Evolutionary conservation across 208 protist genomes (phyloP), one percentile per base, ranked within the genome.

Genomic region (Leishmania gerbilli): DNA sequence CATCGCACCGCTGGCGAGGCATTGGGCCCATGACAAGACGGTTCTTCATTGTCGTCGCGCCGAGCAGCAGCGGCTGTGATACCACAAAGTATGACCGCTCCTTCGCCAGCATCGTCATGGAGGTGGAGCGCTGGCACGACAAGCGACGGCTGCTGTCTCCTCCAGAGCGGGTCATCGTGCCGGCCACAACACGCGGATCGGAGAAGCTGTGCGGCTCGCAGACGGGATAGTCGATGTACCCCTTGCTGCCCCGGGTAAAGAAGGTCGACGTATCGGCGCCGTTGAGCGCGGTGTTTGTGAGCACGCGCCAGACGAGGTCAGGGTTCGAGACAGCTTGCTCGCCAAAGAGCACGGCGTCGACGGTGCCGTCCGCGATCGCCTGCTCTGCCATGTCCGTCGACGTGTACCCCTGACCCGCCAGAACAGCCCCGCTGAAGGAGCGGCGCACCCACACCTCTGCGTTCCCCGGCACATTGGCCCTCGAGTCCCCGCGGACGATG

Each of bases 11-110:
- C 80, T 84, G 80, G 69, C 92, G 89, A 19, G 92, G 90, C 24
- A 94, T 68, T 11, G 90, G 87, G 17, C 88, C 87, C 80, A 95
- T 86, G 31, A 88, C 75, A n/a, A 92, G 76, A 45, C 92, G 84
- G 74, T 95, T 92, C 37, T 51, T 58, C 76, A 92, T 71, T 27
- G 79, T 76, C 42, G 77, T 47, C 9, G 58, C 53, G 13, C 86
- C 88, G 8, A 92, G 21, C 17, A 80, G 81, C 45, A 92, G 47
- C 49, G 71, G 71, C 71, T 60, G 85, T 13, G 88, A 77, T 37
- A 80, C 17, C 2, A 47, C 31, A 56, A 53, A 65, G 67, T 64
- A 74, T 8, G 65, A 53, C 2, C 34, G 77, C 37, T 40, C 56
- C 55, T 71, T 49, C 31, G 37, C 24, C 21, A 34, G 62, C 74